Evolutionary conservation across 805 yeast species (phyloP).

Genomic region (Ogataea paradorogensis): DNA sequence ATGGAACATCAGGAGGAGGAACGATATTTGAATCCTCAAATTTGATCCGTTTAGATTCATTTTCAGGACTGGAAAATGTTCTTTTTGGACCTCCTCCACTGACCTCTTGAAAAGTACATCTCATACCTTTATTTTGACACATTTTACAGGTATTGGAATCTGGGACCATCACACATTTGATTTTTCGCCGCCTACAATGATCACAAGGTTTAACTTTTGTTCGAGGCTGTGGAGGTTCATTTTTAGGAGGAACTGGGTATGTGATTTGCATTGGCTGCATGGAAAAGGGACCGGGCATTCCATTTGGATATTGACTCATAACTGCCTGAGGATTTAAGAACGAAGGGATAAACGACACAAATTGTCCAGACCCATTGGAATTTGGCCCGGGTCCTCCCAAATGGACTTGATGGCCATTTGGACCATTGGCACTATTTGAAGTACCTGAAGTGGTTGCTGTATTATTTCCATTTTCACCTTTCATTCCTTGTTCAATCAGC

Average conservation of each 20-base stretch:
- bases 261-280: constrained; percentile 8
- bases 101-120: constrained; percentile 71
- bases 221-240: constrained; percentile 38
- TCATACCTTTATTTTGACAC: constrained; percentile 70
- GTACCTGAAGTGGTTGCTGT: not conserved
- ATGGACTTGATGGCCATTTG: not conserved
- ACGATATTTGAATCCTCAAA: constrained; percentile 35
- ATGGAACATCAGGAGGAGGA: constrained; percentile 39
- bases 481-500: constrained; percentile 27
- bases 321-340: constrained; percentile 15
- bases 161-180: constrained; percentile 70
- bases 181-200: constrained; percentile 76
- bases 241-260: constrained; percentile 14
- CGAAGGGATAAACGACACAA: constrained; percentile 14
- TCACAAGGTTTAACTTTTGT: constrained; percentile 68
- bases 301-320: constrained; percentile 11
- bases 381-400: not conserved
- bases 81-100: constrained; percentile 39
- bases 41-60: constrained; percentile 29
- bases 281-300: constrained; percentile 7
- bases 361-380: constrained; percentile 7
- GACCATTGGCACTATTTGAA: not conserved
- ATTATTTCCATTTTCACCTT: constrained; percentile 9
- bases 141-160: constrained; percentile 64
- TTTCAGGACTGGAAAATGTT: constrained; percentile 31